phyloP scores from a whole-genome alignment of 177 flowering plant species.

The Vitis hybrid region DNA sequence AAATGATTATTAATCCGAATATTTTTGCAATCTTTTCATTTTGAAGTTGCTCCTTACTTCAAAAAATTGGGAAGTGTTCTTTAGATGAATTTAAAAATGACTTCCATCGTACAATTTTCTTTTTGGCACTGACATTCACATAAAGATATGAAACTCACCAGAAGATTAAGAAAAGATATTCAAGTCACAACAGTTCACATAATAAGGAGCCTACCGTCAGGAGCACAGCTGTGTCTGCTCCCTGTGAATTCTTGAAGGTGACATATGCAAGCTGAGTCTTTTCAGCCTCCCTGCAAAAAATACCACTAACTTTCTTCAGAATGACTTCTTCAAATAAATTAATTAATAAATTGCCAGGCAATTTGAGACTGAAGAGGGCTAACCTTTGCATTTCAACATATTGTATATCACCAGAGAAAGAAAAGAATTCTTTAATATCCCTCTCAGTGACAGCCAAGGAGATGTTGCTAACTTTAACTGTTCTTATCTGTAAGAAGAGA shows the following conservation, averaged over 20 bases:
- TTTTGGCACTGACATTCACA: too few species aligned
- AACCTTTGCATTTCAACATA: constrained; percentile 75
- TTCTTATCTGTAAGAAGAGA: constrained; percentile 47
- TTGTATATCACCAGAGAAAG: constrained; percentile 72
- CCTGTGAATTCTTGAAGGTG: constrained; percentile 75
- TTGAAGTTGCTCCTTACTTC: too few species aligned
- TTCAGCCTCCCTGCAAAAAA: constrained; percentile 49
- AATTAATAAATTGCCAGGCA: neutral
- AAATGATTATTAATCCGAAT: too few species aligned
- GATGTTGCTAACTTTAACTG: constrained; percentile 69
- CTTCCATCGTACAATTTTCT: too few species aligned
- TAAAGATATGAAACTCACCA: too few species aligned
- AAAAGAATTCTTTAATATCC: constrained; percentile 73
- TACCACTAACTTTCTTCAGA: constrained; percentile 3
- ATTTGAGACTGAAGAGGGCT: neutral
- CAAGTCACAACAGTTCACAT: neutral
- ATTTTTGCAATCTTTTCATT: too few species aligned
- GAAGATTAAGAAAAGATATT: neutral
- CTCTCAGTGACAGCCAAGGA: constrained; percentile 49
- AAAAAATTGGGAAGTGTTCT: too few species aligned
- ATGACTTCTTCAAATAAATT: neutral
- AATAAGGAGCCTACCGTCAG: constrained; percentile 45
- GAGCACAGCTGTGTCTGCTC: constrained; percentile 76
- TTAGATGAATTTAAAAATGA: too few species aligned
- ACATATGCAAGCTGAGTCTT: constrained; percentile 65